Evolutionary conservation across 1,284 basidiomycete genomes (phyloP).

Genomic region (Malassezia obtusa): DNA sequence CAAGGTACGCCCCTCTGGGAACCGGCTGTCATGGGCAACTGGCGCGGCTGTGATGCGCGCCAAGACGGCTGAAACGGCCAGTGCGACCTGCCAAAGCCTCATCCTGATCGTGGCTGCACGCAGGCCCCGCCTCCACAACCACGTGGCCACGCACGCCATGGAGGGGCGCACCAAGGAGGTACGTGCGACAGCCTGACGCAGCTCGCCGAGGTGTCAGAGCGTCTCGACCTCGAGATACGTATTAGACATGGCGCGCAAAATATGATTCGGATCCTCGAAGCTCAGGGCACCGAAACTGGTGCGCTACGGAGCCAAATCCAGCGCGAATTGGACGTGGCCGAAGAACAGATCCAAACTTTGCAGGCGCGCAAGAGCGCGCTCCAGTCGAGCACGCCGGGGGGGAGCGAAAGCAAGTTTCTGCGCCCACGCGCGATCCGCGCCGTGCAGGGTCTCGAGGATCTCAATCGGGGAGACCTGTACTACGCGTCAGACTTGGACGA

Average conservation of each 20-base stretch:
- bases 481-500: constrained; percentile 20
- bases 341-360: constrained; percentile 61
- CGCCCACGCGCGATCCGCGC: constrained; percentile 14
- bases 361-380: constrained; percentile 24
- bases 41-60: background rate
- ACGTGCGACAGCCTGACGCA: background rate
- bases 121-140: background rate
- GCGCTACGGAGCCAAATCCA: constrained; percentile 61
- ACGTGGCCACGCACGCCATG: background rate
- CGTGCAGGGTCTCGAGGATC: constrained; percentile 12
- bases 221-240: constrained; percentile 60
- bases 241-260: constrained; percentile 79
- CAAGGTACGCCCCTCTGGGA: constrained; percentile 19
- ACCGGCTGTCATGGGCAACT: background rate
- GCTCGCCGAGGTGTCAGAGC: constrained; percentile 1
- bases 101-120: constrained; percentile 3
- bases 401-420: constrained; percentile 4
- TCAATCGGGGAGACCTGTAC: constrained; percentile 17
- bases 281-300: constrained; percentile 36
- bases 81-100: background rate
- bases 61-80: background rate
- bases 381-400: constrained; percentile 1
- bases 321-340: constrained; percentile 64
- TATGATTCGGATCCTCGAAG: constrained; percentile 59
- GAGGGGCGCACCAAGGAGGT: constrained; percentile 6